Conservation (phyloP, 2,329 filamentous ascomycete genomes). For the Alternaria arbusti region DNA sequence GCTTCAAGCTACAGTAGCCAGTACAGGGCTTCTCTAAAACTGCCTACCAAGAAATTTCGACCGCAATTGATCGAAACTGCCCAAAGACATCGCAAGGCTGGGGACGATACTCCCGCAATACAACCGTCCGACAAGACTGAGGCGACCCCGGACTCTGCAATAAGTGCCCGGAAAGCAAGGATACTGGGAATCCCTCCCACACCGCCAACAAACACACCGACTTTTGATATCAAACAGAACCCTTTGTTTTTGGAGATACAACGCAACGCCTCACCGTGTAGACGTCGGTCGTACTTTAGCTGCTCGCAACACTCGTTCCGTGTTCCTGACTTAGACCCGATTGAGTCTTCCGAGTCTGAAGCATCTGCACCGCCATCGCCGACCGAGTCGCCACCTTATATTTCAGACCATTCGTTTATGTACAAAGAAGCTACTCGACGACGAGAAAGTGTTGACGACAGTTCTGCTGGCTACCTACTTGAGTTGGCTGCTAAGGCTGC, state of each 20-base stretch:
- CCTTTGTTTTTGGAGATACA: slow-evolving; percentile 47
- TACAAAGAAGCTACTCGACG: slow-evolving; percentile 62
- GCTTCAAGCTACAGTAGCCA: slow-evolving; percentile 29
- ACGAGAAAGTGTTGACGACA: slow-evolving; percentile 74
- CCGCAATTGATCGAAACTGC: slow-evolving; percentile 85
- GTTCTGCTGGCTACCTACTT: slow-evolving; percentile 77
- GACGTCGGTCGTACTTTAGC: slow-evolving; percentile 44
- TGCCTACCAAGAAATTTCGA: slow-evolving; percentile 63
- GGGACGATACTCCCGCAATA: slow-evolving; percentile 68
- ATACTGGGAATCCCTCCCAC: slow-evolving; percentile 59
- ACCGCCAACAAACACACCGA: slow-evolving; percentile 48
- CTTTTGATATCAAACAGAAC: slow-evolving; percentile 36
- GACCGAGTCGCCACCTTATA: slow-evolving; percentile 53
- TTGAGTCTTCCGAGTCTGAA: slow-evolving; percentile 66
- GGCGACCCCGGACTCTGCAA: slow-evolving; percentile 61
- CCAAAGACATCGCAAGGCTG: slow-evolving; percentile 70
- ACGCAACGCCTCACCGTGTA: slow-evolving; percentile 40
- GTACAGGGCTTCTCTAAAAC: slow-evolving; percentile 27
- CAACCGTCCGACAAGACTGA: slow-evolving; percentile 74
- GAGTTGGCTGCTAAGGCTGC: slow-evolving; percentile 80
- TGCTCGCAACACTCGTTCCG: slow-evolving; percentile 62
- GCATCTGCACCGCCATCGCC: slow-evolving; percentile 55
- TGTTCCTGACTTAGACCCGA: slow-evolving; percentile 66
- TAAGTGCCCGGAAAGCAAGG: slow-evolving; percentile 32
- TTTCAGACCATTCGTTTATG: slow-evolving; percentile 57